phyloP scores from a whole-genome alignment of 202 grass and related monocot species.

The Schoenoplectus tabernaemontani region DNA sequence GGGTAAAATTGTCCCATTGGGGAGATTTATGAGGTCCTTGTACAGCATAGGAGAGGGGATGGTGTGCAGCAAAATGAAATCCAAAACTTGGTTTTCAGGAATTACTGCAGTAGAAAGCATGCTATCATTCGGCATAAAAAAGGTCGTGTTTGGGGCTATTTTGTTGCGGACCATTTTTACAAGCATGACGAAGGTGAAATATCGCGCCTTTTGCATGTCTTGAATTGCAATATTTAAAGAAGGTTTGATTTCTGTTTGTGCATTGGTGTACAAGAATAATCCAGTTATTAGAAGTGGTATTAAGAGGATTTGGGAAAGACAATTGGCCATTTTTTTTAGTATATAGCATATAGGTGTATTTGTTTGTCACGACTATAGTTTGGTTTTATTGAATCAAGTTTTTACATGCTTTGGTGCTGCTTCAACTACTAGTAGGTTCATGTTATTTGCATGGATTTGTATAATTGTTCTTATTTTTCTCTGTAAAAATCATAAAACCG shows the following conservation, averaged over 20 bases:
- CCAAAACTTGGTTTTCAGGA: slow-evolving; percentile 35
- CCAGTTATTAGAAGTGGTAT: background rate
- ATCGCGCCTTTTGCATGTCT: slow-evolving; percentile 50
- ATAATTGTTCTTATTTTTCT: background rate
- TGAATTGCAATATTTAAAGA: slow-evolving; percentile 16
- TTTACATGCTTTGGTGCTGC: slow-evolving; percentile 27
- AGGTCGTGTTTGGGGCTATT: slow-evolving; percentile 45
- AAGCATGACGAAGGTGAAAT: slow-evolving; percentile 58
- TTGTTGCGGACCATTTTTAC: slow-evolving; percentile 51
- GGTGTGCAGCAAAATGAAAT: slow-evolving; percentile 43
- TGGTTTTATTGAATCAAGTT: slow-evolving; percentile 20
- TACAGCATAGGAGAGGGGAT: slow-evolving; percentile 33
- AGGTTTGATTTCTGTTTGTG: slow-evolving; percentile 12
- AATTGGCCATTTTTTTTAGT: slow-evolving; percentile 10
- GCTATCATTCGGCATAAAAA: slow-evolving; percentile 49
- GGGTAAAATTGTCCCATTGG: slow-evolving; percentile 42
- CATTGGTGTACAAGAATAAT: background rate
- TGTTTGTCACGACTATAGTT: background rate
- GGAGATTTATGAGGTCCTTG: slow-evolving; percentile 37
- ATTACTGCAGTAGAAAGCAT: slow-evolving; percentile 35
- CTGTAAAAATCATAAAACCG: background rate
- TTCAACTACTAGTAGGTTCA: slow-evolving; percentile 28
- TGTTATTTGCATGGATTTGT: slow-evolving; percentile 19
- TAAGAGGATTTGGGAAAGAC: slow-evolving; percentile 12
- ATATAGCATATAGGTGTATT: background rate